Conservation (phyloP, 192 early-diverging fungal species). For the Physocladia obscura region DNA sequence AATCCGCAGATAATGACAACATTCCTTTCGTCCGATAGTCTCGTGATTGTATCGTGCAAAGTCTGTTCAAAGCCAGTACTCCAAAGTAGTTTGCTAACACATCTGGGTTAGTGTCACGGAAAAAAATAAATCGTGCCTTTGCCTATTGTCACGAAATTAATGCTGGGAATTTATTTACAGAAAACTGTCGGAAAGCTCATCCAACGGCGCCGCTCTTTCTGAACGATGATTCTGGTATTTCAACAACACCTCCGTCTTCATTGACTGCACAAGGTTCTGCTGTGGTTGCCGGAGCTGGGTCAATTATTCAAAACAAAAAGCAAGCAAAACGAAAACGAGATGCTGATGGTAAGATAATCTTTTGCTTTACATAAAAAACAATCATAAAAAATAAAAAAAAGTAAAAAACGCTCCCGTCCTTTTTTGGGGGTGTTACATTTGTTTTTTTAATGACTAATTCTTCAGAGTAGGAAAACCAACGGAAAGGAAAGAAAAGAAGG, state of each 20-base stretch:
- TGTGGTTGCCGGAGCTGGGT: background rate
- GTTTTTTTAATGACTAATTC: background rate
- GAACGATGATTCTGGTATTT: background rate
- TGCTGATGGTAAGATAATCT: background rate
- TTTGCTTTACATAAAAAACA: background rate
- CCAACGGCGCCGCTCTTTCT: background rate
- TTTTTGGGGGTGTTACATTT: background rate
- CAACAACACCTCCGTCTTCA: background rate
- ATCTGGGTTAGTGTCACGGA: constrained; percentile 49
- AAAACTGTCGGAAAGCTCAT: constrained; percentile 25
- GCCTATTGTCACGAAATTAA: background rate
- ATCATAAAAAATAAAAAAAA: constrained; percentile 19
- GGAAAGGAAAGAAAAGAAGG: constrained; percentile 27
- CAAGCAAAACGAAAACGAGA: constrained; percentile 29
- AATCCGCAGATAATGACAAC: no score
- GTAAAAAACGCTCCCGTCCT: background rate
- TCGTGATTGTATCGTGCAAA: constrained; percentile 66
- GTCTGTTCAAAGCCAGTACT: constrained; percentile 65
- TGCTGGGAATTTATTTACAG: background rate
- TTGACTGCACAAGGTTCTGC: background rate
- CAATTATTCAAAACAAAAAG: background rate
- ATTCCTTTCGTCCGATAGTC: constrained; percentile 61
- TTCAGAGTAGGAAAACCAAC: background rate
- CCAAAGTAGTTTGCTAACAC: constrained; percentile 59
- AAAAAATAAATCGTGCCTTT: no score